Evolutionary conservation across 2,329 filamentous ascomycete genomes (phyloP).

Genomic region (Cucurbitaria berberidis): DNA sequence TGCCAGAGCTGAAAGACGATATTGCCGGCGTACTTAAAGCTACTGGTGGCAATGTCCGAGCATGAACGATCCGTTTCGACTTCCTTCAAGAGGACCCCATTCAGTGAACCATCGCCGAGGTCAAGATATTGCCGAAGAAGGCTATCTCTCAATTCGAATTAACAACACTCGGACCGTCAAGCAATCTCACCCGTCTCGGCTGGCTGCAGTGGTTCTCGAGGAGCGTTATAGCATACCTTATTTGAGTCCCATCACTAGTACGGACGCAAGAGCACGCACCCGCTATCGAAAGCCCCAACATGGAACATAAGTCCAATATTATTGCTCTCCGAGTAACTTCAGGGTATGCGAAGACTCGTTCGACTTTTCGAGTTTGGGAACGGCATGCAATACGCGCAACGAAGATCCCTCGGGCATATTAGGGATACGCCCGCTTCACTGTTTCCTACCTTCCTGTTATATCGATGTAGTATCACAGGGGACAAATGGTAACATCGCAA

Average conservation of each 20-base stretch:
- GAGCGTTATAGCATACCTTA: not conserved
- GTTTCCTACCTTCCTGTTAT: not conserved
- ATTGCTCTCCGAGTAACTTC: not conserved
- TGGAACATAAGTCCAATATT: not conserved
- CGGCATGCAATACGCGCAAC: not conserved
- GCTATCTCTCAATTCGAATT: not conserved
- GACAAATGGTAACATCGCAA: constrained; percentile 18
- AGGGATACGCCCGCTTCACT: not conserved
- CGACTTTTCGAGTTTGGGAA: not conserved
- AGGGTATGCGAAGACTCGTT: not conserved
- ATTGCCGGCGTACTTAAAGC: constrained; percentile 58
- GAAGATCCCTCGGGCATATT: not conserved
- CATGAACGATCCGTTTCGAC: constrained; percentile 10
- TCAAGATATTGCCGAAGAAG: constrained; percentile 2
- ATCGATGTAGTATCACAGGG: not conserved
- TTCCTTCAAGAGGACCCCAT: not conserved
- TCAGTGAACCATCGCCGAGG: not conserved
- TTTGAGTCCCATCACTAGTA: not conserved
- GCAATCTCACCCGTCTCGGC: not conserved
- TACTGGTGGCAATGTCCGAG: constrained; percentile 48
- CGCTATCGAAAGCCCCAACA: not conserved
- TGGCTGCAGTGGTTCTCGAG: not conserved
- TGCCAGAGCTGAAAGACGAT: constrained; percentile 63
- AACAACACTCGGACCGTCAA: not conserved
- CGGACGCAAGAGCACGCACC: not conserved